Conservation (phyloP, 768 basidiomycete genomes). For the Mycena venus region DNA sequence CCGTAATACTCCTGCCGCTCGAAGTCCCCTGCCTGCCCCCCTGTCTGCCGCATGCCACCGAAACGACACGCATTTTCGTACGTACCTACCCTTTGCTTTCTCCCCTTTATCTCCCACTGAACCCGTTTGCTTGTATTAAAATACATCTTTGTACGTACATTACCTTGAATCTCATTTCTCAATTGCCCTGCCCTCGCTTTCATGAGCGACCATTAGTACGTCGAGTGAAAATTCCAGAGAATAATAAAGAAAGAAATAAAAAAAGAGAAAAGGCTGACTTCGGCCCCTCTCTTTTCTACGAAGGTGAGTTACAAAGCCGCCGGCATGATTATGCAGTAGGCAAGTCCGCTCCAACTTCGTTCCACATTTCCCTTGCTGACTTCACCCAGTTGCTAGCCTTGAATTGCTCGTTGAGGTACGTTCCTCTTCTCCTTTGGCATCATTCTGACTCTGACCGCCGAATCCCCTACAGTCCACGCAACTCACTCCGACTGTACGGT, state of each 20-base stretch:
- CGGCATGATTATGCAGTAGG: neutral
- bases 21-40: neutral
- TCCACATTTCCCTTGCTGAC: too few relatives aligned
- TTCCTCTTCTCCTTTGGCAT: neutral
- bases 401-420: neutral
- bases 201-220: neutral
- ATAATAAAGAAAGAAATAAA: neutral
- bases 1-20: neutral
- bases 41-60: too few relatives aligned
- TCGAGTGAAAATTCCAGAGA: neutral
- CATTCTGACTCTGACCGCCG: neutral
- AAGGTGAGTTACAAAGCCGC: neutral
- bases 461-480: neutral
- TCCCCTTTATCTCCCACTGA: neutral
- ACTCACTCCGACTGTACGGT: neutral
- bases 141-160: neutral
- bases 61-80: neutral
- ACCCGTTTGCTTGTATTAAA: neutral
- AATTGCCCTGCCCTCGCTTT: neutral
- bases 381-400: too few relatives aligned
- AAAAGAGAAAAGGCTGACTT: neutral
- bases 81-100: neutral
- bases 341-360: neutral
- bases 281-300: neutral
- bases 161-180: neutral